Evolutionary conservation across 345 rosid genomes (phyloP).

Genomic region (Acer campestre): DNA sequence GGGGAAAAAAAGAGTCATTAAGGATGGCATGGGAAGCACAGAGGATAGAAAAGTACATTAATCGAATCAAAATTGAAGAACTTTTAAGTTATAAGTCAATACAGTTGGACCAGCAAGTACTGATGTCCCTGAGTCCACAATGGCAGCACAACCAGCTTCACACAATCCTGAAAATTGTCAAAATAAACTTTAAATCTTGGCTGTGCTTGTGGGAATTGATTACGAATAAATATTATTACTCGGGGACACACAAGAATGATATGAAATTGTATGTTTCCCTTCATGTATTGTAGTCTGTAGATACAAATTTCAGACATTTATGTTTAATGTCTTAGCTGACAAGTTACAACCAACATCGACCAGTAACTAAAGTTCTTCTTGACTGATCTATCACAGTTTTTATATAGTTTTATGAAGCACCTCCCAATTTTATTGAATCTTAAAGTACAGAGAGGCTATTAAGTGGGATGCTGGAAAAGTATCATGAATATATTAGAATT

Average conservation of each 20-base stretch:
- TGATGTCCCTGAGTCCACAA: conserved; percentile 60
- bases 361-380: background rate
- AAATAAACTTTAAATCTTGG: background rate
- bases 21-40: conserved; percentile 5
- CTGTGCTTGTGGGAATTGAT: background rate
- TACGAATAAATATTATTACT: background rate
- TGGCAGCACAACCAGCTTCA: conserved; percentile 43
- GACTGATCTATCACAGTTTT: background rate
- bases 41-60: background rate
- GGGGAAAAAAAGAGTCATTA: conserved; percentile 21
- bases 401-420: background rate
- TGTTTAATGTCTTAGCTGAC: background rate
- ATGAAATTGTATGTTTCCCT: background rate
- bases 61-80: background rate
- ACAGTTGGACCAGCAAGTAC: conserved; percentile 69
- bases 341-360: background rate
- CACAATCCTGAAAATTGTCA: conserved; percentile 45
- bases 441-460: background rate
- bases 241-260: background rate
- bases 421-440: background rate
- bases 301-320: background rate
- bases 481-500: conserved; percentile 1
- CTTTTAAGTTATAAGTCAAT: conserved; percentile 16
- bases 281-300: background rate
- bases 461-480: background rate